Base-by-base conservation (phyloP, 2,329 filamentous ascomycete species). In the Thelonectria rubi region DNA sequence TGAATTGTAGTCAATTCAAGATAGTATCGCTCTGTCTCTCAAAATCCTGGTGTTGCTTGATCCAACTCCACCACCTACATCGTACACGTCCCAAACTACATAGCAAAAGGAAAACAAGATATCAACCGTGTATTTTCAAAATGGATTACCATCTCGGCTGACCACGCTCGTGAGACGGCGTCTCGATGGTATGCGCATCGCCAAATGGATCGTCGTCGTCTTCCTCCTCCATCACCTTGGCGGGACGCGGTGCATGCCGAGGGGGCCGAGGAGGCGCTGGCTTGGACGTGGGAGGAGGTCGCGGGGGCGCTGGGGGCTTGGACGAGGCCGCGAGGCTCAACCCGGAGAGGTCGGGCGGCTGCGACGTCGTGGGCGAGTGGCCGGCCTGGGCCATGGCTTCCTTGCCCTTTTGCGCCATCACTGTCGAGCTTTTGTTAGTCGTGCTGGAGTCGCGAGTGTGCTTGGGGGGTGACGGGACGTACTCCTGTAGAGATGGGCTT, bases 161-260 rank as follows among this genome's bases (percentile, higher is more conserved):
- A 3, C 59, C 69, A 52, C 64, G 65, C 61, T 77, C 76, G 18
- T 65, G 46, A 6, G 65, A 63, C 7, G 75, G 75, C 34, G 76
- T 76, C 12, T 76, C 73, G 47, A 92, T 83, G 5, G 88, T 91
- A 73, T 97, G 94, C 43, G 86, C 86, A 74, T 97, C 93, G 4
- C 91, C 92, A 75, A 97, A 97, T 0, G 93, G 93, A 73, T 97
- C 87, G 65, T 95, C 86, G n/a, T 93, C 91, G 45, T 93, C 90
- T n/a, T 91, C 88, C 8, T 91, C 88, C 3, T 83, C 83, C 39
- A 80, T 21, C 72, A 72, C 40, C 55, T 40, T 49, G 26, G 42
- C 52, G 5, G 45, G 54, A 17, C 42, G 58, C n/a, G 50, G 51
- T 20, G 48, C 52, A 15, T 64, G 65, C 9, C 64, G 62, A 10